Evolutionary conservation across 192 early-diverging fungal species (phyloP), one percentile per base, ranked within the genome.

Genomic region (Pilobolus umbonatus): DNA sequence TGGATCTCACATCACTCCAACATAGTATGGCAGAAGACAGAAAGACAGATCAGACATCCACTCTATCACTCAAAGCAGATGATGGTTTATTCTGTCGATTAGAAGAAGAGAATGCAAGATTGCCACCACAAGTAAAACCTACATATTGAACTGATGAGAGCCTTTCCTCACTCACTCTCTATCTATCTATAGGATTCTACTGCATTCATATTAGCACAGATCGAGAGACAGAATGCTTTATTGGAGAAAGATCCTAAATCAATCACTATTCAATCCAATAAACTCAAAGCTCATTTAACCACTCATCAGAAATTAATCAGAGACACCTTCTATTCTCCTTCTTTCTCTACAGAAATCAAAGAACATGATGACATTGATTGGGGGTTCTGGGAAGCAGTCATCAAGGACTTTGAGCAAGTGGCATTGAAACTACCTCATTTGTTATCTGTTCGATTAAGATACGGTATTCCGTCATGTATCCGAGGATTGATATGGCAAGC

Each of bases 401-500:
- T 90, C 35, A 77, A 85, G 65, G 85, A 90, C 63, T 93, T 87
- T 69, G 76, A 75, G 15, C 69, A 67, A 22, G 80, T 88, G 3
- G 84, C 86, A 2, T 70, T 80, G 50, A 82, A 79, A 47, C 70
- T 89, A 28, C 80, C 89, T 19, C 75, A 82, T 44, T 57, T 85
- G n/a, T 65, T 94, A 24, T 77, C 84, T 4, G 74, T 80, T 25
- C 80, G 85, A 58, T 74, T 94, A 19, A 80, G 85, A 38, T 69
- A 71, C 35, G 95, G 95, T 2, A 78, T 98, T 21, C 95, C 95
- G 0, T 65, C 78, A n/a, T 74, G 84, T 38, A 69, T 98, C 42
- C 85, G 95, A 49, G 93, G 93, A 26, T 74, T 87, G 35, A 84
- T 95, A 31, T 96, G 93, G 95, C 91, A 89, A 67, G 82, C 89